Evolutionary conservation across 495 filamentous ascomycete genomes (phyloP).

Genomic region (Echria macrotheca): DNA sequence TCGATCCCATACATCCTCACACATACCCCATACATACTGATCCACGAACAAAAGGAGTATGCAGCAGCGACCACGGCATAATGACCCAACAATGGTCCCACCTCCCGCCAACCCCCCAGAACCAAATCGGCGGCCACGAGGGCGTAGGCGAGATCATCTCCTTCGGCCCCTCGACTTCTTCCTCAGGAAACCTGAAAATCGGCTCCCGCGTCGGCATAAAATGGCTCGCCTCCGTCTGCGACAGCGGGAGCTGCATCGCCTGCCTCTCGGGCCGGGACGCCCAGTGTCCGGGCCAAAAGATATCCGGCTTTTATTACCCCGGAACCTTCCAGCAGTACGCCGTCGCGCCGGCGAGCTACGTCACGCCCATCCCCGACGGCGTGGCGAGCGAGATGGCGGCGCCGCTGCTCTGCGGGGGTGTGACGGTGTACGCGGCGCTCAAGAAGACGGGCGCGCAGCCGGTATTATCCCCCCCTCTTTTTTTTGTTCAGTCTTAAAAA

Average conservation of each 20-base stretch:
- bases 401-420: conserved; percentile 59
- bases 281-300: conserved; percentile 40
- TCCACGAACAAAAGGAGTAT: too few relatives aligned
- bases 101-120: conserved; percentile 60
- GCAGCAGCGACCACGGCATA: conserved; percentile 52
- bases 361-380: conserved; percentile 62
- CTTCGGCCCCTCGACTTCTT: conserved; percentile 51
- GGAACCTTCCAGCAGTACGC: conserved; percentile 72
- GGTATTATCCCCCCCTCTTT: too few relatives aligned
- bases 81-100: conserved; percentile 54
- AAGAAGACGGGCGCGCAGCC: conserved; percentile 52
- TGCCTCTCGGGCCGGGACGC: conserved; percentile 56
- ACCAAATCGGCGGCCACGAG: conserved; percentile 64
- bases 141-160: conserved; percentile 57
- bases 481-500: background rate
- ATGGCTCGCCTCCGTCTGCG: conserved; percentile 44
- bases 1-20: too few relatives aligned
- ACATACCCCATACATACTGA: too few relatives aligned
- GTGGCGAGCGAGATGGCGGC: conserved; percentile 55
- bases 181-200: conserved; percentile 47
- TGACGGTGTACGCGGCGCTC: conserved; percentile 53
- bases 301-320: conserved; percentile 47
- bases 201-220: conserved; percentile 64
- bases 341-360: conserved; percentile 58
- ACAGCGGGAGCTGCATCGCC: conserved; percentile 32